A percentile compares a stretch with the other conserved stretches of the same genome.
phyloP scores from a whole-genome alignment of 371 early-diverging fungal species.

The Mucor lusitanicus region DNA sequence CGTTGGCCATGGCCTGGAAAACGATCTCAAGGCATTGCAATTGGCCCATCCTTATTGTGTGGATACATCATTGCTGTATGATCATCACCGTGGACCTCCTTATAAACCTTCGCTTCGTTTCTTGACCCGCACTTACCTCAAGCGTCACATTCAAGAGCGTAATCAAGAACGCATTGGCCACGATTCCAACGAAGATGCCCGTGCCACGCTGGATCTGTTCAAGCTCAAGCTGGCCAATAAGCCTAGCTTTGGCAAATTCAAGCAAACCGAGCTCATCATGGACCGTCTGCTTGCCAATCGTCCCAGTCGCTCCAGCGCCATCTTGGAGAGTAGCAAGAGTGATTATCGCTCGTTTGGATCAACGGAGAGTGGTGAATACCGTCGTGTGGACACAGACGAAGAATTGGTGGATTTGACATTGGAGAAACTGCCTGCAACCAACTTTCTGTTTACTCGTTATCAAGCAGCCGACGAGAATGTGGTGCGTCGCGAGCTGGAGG shows the following conservation, averaged over 20 bases:
- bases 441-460: constrained; percentile 36
- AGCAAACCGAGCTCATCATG: constrained; percentile 52
- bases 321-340: constrained; percentile 40
- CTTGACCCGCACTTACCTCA: constrained; percentile 60
- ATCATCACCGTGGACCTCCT: constrained; percentile 63
- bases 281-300: constrained; percentile 48
- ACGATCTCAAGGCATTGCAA: constrained; percentile 43
- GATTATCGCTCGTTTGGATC: constrained; percentile 20
- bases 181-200: constrained; percentile 80
- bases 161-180: constrained; percentile 58
- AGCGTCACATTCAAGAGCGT: constrained; percentile 61
- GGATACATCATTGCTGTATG: constrained; percentile 73
- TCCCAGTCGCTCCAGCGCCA: constrained; percentile 39
- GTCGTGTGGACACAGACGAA: constrained; percentile 31
- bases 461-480: constrained; percentile 9
- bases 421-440: constrained; percentile 20
- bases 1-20: constrained; percentile 48
- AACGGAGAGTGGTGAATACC: constrained; percentile 25
- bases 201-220: constrained; percentile 71
- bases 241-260: constrained; percentile 50
- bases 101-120: constrained; percentile 56
- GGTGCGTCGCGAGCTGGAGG: background rate
- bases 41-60: constrained; percentile 67
- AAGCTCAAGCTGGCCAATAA: constrained; percentile 58
- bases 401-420: constrained; percentile 27